Percentiles rank a stretch among this genome's conserved stretches.
Evolutionary conservation across 805 yeast genomes (phyloP).

Genomic region (Metschnikowia proteae): DNA sequence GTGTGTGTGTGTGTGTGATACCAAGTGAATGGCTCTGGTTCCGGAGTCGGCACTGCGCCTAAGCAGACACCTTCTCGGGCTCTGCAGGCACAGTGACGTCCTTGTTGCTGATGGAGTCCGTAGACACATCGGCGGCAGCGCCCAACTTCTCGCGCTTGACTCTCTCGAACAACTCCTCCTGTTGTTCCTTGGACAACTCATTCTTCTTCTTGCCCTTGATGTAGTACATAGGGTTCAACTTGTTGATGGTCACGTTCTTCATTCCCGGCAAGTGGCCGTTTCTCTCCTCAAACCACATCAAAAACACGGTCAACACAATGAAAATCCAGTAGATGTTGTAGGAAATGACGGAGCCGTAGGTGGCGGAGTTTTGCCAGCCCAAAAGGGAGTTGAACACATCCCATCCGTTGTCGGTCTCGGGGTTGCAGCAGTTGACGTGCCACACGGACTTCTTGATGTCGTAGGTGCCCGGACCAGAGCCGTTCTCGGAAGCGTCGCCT

Average conservation of each 20-base stretch:
- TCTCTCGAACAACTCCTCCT: constrained; percentile 47
- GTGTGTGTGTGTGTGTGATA: constrained; percentile 16
- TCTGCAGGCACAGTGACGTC: not conserved
- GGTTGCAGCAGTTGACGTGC: constrained; percentile 98
- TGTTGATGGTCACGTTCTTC: constrained; percentile 40
- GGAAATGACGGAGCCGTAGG: constrained; percentile 83
- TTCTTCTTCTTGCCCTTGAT: constrained; percentile 63
- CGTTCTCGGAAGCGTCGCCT: constrained; percentile 91
- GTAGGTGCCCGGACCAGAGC: constrained; percentile 93
- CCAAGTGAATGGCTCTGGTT: not conserved
- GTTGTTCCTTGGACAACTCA: constrained; percentile 50
- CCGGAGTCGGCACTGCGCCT: not conserved
- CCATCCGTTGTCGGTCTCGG: constrained; percentile 91
- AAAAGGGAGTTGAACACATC: constrained; percentile 90
- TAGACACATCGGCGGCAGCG: constrained; percentile 4
- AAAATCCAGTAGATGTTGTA: constrained; percentile 86
- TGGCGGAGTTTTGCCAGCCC: constrained; percentile 97
- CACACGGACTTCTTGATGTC: constrained; percentile 75
- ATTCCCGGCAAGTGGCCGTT: constrained; percentile 72
- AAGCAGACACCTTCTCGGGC: constrained; percentile 6
- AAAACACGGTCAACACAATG: constrained; percentile 48
- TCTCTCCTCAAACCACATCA: constrained; percentile 81
- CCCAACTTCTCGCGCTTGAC: constrained; percentile 21
- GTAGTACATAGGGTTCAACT: constrained; percentile 72
- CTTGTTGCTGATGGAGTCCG: constrained; percentile 11